These are phyloP conservation scores for Aeschynomene evenia DNA, from an alignment of 306 rosid genomes.

Conservation along the genomic window DNA sequence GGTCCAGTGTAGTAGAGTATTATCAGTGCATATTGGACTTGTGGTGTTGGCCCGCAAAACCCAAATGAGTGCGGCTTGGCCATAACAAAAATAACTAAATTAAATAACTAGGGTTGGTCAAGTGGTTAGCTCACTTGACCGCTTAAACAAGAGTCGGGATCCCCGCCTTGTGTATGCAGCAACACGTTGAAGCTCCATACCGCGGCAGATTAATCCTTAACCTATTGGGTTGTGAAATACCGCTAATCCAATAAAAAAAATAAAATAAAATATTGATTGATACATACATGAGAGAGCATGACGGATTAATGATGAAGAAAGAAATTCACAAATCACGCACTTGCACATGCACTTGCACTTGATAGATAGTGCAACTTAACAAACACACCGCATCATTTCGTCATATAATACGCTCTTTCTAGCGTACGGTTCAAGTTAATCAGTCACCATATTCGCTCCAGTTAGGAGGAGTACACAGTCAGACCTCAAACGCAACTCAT, in stretches of 20 bases:
- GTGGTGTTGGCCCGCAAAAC: background rate
- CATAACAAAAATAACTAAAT: no score
- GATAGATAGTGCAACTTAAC: background rate
- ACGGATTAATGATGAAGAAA: background rate
- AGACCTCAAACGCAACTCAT: background rate
- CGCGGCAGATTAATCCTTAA: no score
- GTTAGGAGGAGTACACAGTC: background rate
- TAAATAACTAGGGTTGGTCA: no score
- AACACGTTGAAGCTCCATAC: no score
- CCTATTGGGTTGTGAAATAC: no score
- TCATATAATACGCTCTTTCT: background rate
- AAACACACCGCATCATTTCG: background rate
- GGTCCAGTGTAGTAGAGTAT: background rate
- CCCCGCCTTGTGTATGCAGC: no score
- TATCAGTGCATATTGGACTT: background rate
- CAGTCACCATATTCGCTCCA: background rate
- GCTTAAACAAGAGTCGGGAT: no score
- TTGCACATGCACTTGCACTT: background rate
- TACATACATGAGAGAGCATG: no score
- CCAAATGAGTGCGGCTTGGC: no score
- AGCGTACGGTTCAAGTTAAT: background rate
- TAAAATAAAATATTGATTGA: no score
- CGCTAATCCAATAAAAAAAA: no score
- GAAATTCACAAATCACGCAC: background rate
- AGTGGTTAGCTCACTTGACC: no score